phyloP scores from a whole-genome alignment of 768 basidiomycete species.

The Kwoniella heveanensis region DNA sequence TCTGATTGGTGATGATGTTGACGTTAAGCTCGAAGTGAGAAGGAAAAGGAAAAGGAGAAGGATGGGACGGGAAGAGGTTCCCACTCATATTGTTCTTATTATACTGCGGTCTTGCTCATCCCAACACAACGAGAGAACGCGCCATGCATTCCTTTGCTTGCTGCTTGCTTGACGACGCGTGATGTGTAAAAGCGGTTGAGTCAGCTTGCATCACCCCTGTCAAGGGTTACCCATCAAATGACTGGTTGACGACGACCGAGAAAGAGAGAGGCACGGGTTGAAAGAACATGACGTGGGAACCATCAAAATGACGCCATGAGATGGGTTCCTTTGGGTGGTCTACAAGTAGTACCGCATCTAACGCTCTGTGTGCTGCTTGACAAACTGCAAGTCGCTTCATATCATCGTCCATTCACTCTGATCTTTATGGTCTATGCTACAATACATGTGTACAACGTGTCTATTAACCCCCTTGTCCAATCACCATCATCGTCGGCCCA shows the following conservation, averaged over 20 bases:
- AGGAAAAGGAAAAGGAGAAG: slow-evolving; percentile 6
- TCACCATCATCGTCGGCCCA: not conserved
- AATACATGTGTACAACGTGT: not conserved
- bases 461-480: not conserved
- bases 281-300: slow-evolving; percentile 13
- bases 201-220: slow-evolving; percentile 5
- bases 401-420: not conserved
- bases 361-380: too few species aligned
- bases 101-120: too few species aligned
- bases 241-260: not conserved
- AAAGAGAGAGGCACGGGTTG: not conserved
- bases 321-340: slow-evolving; percentile 12
- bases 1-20: not conserved
- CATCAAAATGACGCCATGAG: slow-evolving; percentile 12
- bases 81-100: too few species aligned
- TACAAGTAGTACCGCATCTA: too few species aligned
- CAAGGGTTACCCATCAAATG: not conserved
- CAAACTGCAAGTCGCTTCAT: too few species aligned
- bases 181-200: not conserved
- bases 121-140: not conserved
- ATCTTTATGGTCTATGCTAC: slow-evolving; percentile 16
- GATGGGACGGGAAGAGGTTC: too few species aligned
- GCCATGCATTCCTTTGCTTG: too few species aligned
- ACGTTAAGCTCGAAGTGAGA: not conserved
- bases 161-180: too few species aligned